Evolutionary conservation across 768 basidiomycete genomes (phyloP), one percentile per base, ranked within the genome.

Genomic region (Epithele typhae): DNA sequence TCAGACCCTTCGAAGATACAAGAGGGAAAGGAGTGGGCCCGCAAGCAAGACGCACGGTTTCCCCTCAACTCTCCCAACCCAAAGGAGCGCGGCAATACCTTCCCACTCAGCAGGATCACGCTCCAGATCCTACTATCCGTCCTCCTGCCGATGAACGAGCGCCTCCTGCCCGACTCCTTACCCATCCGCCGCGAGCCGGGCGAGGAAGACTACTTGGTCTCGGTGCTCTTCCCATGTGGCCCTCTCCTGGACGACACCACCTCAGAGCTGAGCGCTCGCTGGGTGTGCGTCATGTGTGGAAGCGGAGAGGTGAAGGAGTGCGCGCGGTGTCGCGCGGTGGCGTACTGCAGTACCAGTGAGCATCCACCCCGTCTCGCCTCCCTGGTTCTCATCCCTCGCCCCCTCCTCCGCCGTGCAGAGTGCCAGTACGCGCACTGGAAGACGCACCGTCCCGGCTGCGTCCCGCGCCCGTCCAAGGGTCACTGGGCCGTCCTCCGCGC

Each of bases 241-340:
- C 65, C 64, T 2, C 47, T 71, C n/a, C 55, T 41, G 24, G 64
- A 66, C 60, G 56, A 57, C n/a, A 66, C 65, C 21, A 37, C 71
- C 25, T 30, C 68, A 3, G 65, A 59, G 36, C 53, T 73, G 11
- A 68, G 59, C 22, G 55, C 49, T 25, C 60, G 60, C 23, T 18
- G 52, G 32, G 70, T 70, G 3, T 73, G 71, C 39, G 65, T 63
- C 21, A 52, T 72, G 1, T 74, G 72, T 40, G 70, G 72, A 3
- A 62, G 65, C 39, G 61, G 50, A 42, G 62, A 59, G 10, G 52
- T 51, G 21, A 66, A 60, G 27, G 54, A 61, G 24, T 74, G 73
- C 45, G 38, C 61, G 2, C 60, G 60, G 32, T 73, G 71, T 39
- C 52, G 64, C 18, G 58, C 59, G 0, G 64, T 63, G 14, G 49